A percentile compares a stretch with the other conserved stretches of the same genome.
phyloP scores from a whole-genome alignment of 2,329 filamentous ascomycete species.

The Pseudogymnoascus sp. region DNA sequence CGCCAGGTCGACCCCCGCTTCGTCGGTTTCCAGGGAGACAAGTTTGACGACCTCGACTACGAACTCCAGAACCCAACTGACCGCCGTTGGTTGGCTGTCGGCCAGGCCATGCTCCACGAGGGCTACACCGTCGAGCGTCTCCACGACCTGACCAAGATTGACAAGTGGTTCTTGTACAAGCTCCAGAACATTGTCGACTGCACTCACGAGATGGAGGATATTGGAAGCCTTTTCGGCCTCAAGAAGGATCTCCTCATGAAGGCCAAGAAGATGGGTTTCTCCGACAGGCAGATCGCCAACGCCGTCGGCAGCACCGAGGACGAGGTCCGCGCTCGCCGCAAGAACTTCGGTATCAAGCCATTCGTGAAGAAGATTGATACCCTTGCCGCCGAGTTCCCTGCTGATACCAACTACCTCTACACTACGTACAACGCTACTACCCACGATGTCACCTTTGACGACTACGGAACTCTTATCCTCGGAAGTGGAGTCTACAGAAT shows the following conservation, averaged over 20 bases:
- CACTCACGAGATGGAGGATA: conserved; percentile 74
- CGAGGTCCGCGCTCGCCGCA: conserved; percentile 75
- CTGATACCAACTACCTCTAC: conserved; percentile 91
- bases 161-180: conserved; percentile 99
- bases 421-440: conserved; percentile 95
- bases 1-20: conserved; percentile 91
- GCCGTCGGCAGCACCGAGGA: conserved; percentile 83
- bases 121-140: conserved; percentile 87
- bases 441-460: conserved; percentile 89
- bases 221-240: conserved; percentile 72
- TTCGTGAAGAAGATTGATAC: conserved; percentile 99
- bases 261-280: conserved; percentile 97
- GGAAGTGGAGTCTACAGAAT: conserved; percentile 97
- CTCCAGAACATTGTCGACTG: conserved; percentile 94
- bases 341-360: conserved; percentile 80
- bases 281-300: conserved; percentile 85
- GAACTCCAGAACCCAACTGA: conserved; percentile 90
- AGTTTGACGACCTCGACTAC: conserved; percentile 87
- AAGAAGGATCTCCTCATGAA: conserved; percentile 83
- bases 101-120: conserved; percentile 96
- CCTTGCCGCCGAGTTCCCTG: conserved; percentile 91
- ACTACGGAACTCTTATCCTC: conserved; percentile 81
- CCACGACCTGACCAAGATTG: conserved; percentile 93
- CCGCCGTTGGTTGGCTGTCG: conserved; percentile 92
- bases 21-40: conserved; percentile 87